Evolutionary conservation across 805 yeast genomes (phyloP).

Genomic region (Candida qinlingensis): DNA sequence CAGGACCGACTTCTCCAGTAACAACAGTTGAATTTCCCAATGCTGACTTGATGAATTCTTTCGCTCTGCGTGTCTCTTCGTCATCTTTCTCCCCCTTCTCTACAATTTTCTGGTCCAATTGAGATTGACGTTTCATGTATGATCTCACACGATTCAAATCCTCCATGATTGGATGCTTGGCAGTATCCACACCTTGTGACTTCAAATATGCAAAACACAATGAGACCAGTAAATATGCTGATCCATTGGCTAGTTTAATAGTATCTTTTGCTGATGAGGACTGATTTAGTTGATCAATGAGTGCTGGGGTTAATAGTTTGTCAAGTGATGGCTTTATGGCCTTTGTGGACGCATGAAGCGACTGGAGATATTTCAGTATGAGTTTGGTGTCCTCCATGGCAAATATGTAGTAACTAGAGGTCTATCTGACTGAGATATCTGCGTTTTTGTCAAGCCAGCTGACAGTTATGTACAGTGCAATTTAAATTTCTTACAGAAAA

Average conservation of each 20-base stretch:
- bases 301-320: slow-evolving; percentile 31
- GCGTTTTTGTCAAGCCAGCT: too few species aligned
- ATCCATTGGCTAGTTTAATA: slow-evolving; percentile 25
- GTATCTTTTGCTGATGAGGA: not conserved
- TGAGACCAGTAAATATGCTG: slow-evolving; percentile 51
- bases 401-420: not conserved
- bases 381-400: slow-evolving; percentile 43
- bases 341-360: slow-evolving; percentile 34
- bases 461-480: too few species aligned
- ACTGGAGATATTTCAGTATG: slow-evolving; percentile 26
- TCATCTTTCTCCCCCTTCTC: slow-evolving; percentile 10
- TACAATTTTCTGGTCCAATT: slow-evolving; percentile 17
- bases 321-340: slow-evolving; percentile 31
- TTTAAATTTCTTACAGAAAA: too few species aligned
- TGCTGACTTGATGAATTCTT: slow-evolving; percentile 41
- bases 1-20: slow-evolving; percentile 32
- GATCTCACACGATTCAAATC: slow-evolving; percentile 62
- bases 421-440: not conserved
- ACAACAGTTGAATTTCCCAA: slow-evolving; percentile 24
- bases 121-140: slow-evolving; percentile 54
- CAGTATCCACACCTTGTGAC: slow-evolving; percentile 50
- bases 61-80: slow-evolving; percentile 37
- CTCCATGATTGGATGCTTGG: slow-evolving; percentile 54
- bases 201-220: slow-evolving; percentile 56
- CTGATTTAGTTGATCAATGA: slow-evolving; percentile 15